These are phyloP conservation scores for Coemansia sp. DNA, from an alignment of 192 early-diverging fungal species.

Conservation along the genomic window DNA sequence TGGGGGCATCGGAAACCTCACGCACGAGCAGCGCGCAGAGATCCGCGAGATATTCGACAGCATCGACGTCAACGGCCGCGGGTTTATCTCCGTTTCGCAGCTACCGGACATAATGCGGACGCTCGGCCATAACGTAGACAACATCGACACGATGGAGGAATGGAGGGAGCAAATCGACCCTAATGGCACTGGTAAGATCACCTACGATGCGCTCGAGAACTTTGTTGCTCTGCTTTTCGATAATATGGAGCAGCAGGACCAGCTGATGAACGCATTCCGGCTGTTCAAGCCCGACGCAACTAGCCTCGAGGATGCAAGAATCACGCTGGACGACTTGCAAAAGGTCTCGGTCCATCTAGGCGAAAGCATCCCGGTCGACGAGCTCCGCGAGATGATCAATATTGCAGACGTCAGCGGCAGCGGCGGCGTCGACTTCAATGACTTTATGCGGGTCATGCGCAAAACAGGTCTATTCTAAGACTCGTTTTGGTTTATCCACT, in stretches of 20 bases:
- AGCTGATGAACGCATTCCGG: constrained; percentile 73
- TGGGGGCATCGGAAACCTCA: constrained; percentile 29
- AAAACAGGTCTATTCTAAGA: constrained; percentile 58
- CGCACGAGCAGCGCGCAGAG: constrained; percentile 40
- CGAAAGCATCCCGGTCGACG: constrained; percentile 64
- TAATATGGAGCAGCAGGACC: constrained; percentile 60
- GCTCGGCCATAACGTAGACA: constrained; percentile 14
- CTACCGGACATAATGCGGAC: constrained; percentile 18
- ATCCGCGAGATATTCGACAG: constrained; percentile 43
- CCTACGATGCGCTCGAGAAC: constrained; percentile 30
- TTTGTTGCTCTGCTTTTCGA: constrained; percentile 33
- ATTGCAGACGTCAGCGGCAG: constrained; percentile 64
- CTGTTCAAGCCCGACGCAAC: constrained; percentile 73
- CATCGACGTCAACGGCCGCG: constrained; percentile 31
- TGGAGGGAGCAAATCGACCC: constrained; percentile 42
- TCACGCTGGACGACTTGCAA: constrained; percentile 75
- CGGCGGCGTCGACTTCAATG: constrained; percentile 63
- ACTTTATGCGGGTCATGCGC: constrained; percentile 64
- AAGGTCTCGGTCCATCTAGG: constrained; percentile 62
- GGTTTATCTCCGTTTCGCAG: constrained; percentile 25
- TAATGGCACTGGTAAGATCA: constrained; percentile 24
- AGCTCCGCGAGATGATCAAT: constrained; percentile 66
- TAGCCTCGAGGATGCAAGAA: constrained; percentile 57
- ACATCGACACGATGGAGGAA: neutral
- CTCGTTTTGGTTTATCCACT: neutral